Evolutionary conservation across 116 monocot species (phyloP), one percentile per base, ranked within the genome.

Genomic region (Phalaenopsis hybrid): DNA sequence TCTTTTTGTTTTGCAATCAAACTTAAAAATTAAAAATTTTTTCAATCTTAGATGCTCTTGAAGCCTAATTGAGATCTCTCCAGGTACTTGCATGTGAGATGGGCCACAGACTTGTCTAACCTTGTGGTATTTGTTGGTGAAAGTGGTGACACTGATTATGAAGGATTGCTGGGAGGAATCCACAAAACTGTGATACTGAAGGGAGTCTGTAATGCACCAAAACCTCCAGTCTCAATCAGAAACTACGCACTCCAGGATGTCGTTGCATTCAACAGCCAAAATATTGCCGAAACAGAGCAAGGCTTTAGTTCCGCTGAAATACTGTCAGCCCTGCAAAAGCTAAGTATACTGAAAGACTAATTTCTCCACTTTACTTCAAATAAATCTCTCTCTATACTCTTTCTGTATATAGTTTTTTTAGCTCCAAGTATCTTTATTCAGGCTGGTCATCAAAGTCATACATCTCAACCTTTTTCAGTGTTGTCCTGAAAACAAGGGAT

Each of bases 41-140:
- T 55, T 4, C 55, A 4, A 55, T 16, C 55, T 55, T 34, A 59
- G 18, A 61, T 61, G 34, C 2, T 16, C 44, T 41, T 21, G 15
- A 45, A 75, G 49, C 28, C 58, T 72, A 18, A 45, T 80, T 77
- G 28, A 10, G 1, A 77, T 52, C 57, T 83, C 75, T 85, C 57
- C 89, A 99, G 99, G 88, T 99, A 99, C 74, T 82, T 99, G 63
- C 90, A 90, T 70, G 85, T 99, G 45, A 79, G 99, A 18, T 99
- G 99, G 99, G 99, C 92, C 18, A 78, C 79, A 17, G 91, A 95
- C 31, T 46, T 99, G 68, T 87, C 92, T 75, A 93, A 90, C 75
- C 83, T 93, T 90, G 93, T 95, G 63, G 95, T 99, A 9, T 84
- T 99, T 82, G 91, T 99, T 63, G 99, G 99, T 18, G 91, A 95